Evolutionary conservation across 495 filamentous ascomycete genomes (phyloP).

Genomic region (Chaetomidium leptoderma): DNA sequence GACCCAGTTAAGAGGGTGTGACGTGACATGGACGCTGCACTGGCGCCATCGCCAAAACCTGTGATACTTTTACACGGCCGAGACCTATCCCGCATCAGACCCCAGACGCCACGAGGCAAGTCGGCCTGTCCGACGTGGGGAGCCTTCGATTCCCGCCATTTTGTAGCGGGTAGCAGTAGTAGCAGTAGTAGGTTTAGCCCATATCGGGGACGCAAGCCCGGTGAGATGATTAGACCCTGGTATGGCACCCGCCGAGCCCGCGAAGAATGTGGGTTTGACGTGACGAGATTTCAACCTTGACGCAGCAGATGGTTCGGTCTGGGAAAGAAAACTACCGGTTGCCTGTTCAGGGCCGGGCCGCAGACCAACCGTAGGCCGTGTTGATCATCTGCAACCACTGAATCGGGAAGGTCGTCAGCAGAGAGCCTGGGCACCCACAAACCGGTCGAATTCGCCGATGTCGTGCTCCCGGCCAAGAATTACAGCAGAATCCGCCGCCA

Average conservation of each 20-base stretch:
- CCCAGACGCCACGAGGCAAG: not conserved
- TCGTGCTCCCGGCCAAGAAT: conserved; percentile 36
- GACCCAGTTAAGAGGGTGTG: not conserved
- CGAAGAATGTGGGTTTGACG: not conserved
- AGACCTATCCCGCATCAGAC: not conserved
- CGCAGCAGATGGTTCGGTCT: not conserved
- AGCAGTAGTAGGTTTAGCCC: no score
- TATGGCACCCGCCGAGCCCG: not conserved
- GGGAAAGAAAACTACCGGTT: not conserved
- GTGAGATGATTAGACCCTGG: conserved; percentile 2
- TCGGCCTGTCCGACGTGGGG: not conserved
- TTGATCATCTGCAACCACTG: not conserved
- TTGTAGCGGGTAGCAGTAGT: no score
- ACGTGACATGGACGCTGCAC: conserved; percentile 2
- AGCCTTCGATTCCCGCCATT: not conserved
- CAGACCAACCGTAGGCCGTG: conserved; percentile 5
- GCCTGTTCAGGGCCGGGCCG: not conserved
- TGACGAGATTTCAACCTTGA: not conserved
- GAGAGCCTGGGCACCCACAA: conserved; percentile 5
- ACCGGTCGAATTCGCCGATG: conserved; percentile 26
- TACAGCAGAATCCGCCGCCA: conserved; percentile 21
- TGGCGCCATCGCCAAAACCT: conserved; percentile 24
- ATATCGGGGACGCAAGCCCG: not conserved
- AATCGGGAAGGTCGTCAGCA: conserved; percentile 22
- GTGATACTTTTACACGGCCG: no score